Base-by-base conservation (phyloP, 2,329 filamentous ascomycete genomes). In the Pseudocercospora crystallina region DNA sequence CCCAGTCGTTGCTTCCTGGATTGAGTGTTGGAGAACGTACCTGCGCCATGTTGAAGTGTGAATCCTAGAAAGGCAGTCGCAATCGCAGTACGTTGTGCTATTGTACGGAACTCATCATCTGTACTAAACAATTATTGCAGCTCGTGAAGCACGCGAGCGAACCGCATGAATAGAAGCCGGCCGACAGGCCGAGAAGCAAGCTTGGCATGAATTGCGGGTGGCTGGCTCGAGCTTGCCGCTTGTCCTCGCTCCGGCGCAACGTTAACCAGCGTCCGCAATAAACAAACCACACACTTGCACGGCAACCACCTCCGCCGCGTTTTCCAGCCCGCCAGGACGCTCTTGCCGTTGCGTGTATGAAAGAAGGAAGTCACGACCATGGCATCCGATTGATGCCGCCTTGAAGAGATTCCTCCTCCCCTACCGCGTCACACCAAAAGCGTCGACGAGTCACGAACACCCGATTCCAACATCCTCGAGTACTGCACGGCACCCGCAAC, bases 21-120 rank as follows among this genome's bases (percentile, higher is more conserved):
- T 10, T 11, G 9, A 13, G 38, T 7, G 14, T 17, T 17, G 13
- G 15, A 5, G n/a, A 7, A 20, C 53, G 8, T 53, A 65, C 61
- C 44, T 64, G 61, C n/a, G 63, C 61, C 62, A 64, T 65, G 12
- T 15, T 34, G 35, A 36, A 20, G 20, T 26, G 7, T 26, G 20
- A 7, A 7, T 26, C 7, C 20, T 26, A 26, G 7, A 7, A 26
- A 26, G 7, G 20, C 20, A 26, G 20, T 26, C 20, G 7, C 20
- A 7, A 26, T 26, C 20, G 3, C 20, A 26, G 7, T 26, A 26
- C 20, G 20, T 26, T 26, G 20, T 26, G 20, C 7, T 26, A 26
- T 26, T 26, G 20, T 7, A 26, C 7, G 20, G 20, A 26, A 26
- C 20, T 26, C 20, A 26, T 26, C 20, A 26, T 26, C 20, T 26